Evolutionary conservation across 352 stramenopile species (phyloP), one percentile per base, ranked within the genome.

Genomic region (Globisporangium spiculum): DNA sequence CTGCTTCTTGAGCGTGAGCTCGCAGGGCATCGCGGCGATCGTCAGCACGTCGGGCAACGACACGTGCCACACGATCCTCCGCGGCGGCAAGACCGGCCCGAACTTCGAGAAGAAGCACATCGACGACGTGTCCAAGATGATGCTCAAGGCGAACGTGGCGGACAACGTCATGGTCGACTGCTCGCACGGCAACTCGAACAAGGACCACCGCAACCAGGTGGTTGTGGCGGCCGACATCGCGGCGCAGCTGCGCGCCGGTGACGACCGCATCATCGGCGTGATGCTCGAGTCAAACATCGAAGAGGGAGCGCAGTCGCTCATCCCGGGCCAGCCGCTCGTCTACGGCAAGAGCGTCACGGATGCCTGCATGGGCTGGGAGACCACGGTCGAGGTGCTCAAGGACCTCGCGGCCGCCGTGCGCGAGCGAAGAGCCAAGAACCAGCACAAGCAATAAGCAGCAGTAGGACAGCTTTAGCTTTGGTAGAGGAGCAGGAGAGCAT

Each of bases 81-180:
- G 90, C n/a, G 90, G 90, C 63, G 90, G 90, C 66, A 94, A 88
- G 72, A 85, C 72, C 32, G 90, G 89, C 14, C 89, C 90, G 10
- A 97, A 97, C 80, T 97, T 81, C 63, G 79, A 88, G 66, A 88
- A 90, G 66, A 66, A 88, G 76, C 79, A 96, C 76, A 88, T 97
- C n/a, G 82, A 95, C 5, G 83, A 86, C 58, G 83, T 83, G 14
- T 91, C 85, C 48, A 75, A 71, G 58, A 80, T 94, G 65, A 92
- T 96, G 77, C 84, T 91, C 72, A 96, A 95, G 80, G 76, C 88
- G 20, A 92, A 93, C 41, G 54, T 94, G 52, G 70, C 81, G 62
- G 80, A 93, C 74, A 94, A 94, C 70, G 71, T 97, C 55, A 97
- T 97, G 90, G 77, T 97, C 34, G 90, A 97, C 83, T 97, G 88